Evolutionary conservation across 257 asterid species (phyloP).

Genomic region (Nicotiana otophora): DNA sequence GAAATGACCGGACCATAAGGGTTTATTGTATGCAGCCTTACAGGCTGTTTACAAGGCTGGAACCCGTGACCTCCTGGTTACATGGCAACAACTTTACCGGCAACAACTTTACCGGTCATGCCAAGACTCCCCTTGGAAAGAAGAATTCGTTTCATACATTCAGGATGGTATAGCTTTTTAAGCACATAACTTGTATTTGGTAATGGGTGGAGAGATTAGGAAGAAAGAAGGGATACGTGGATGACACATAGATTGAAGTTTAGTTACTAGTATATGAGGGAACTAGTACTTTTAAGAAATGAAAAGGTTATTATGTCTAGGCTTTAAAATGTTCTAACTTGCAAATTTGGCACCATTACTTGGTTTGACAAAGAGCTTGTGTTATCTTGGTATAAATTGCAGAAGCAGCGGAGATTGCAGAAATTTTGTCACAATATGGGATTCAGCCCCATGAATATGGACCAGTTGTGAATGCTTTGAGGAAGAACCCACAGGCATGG

Average conservation of each 20-base stretch:
- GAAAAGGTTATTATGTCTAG: not conserved
- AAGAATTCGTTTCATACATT: not conserved
- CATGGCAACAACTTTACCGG: too few relatives aligned
- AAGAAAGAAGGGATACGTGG: not conserved
- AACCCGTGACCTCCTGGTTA: too few relatives aligned
- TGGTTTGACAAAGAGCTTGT: not conserved
- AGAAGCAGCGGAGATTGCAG: constrained; percentile 99
- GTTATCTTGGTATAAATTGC: constrained; percentile 18
- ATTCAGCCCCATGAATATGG: constrained; percentile 64
- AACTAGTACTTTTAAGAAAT: not conserved
- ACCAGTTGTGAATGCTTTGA: constrained; percentile 80
- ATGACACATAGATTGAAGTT: not conserved
- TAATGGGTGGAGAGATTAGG: not conserved
- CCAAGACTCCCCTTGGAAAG: not conserved
- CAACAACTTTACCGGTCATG: too few relatives aligned
- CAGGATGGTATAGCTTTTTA: not conserved
- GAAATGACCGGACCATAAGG: too few relatives aligned
- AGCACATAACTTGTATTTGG: not conserved
- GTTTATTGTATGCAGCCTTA: too few relatives aligned
- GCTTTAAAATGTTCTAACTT: not conserved
- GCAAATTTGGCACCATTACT: not conserved
- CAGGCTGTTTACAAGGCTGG: too few relatives aligned
- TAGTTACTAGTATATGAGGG: not conserved
- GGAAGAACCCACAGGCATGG: constrained; percentile 95
- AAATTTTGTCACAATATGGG: constrained; percentile 77